Evolutionary conservation across 2,329 filamentous ascomycete genomes (phyloP).

Genomic region (Sordariomycetes sp.): DNA sequence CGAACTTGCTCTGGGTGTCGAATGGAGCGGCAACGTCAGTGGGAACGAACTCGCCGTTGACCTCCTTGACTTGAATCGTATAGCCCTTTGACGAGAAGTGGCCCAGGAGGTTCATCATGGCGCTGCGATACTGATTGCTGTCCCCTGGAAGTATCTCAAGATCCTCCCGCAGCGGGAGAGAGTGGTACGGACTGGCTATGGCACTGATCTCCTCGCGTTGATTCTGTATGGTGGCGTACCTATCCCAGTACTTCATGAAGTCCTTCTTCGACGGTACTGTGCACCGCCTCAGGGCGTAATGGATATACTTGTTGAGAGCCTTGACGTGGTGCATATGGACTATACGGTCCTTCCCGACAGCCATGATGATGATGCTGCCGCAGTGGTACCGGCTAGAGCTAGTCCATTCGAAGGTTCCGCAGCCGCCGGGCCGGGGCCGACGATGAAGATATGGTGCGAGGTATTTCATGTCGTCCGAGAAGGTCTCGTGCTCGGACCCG

Average conservation of each 20-base stretch:
- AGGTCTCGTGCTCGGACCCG: neutral
- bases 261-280: neutral
- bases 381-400: neutral
- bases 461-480: neutral
- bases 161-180: neutral
- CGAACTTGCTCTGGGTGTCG: neutral
- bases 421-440: neutral
- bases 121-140: neutral
- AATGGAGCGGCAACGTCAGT: neutral
- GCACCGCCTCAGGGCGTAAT: neutral
- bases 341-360: neutral
- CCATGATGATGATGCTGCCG: neutral
- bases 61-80: neutral
- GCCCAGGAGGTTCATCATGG: constrained; percentile 3
- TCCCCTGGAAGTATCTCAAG: neutral
- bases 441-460: neutral
- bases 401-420: neutral
- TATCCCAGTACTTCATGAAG: constrained; percentile 3
- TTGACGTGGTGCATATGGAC: constrained; percentile 1
- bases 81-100: neutral
- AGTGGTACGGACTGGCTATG: constrained; percentile 1
- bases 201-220: neutral
- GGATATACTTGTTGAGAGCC: constrained; percentile 2
- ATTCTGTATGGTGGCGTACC: neutral
- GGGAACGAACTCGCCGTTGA: neutral